Evolutionary conservation across 1,284 basidiomycete genomes (phyloP).

Genomic region (Sanghuangporus baumii): DNA sequence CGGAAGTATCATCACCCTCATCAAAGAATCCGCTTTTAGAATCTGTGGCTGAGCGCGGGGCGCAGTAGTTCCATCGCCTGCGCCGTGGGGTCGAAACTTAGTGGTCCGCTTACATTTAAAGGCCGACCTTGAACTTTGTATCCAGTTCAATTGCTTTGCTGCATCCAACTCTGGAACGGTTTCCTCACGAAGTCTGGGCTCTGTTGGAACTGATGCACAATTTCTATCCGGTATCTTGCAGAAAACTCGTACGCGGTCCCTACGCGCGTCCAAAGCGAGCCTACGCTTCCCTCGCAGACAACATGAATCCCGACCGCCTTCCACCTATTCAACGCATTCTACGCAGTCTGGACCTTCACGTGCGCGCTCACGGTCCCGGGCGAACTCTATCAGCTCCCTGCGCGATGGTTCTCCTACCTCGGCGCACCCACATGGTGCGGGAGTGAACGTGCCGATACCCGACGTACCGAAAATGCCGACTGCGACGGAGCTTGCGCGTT

Average conservation of each 20-base stretch:
- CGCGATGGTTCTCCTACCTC: neutral
- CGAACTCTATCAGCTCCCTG: neutral
- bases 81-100: too few relatives aligned
- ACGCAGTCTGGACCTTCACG: neutral
- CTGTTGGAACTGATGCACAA: too few relatives aligned
- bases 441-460: conserved; percentile 6
- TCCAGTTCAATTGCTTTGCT: too few relatives aligned
- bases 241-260: conserved; percentile 41
- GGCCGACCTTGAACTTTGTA: too few relatives aligned
- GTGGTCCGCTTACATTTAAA: too few relatives aligned
- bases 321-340: conserved; percentile 9
- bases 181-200: too few relatives aligned
- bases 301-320: conserved; percentile 5
- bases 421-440: neutral
- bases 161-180: too few relatives aligned
- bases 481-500: conserved; percentile 7
- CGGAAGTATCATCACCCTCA: too few relatives aligned
- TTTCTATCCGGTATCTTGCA: conserved; percentile 28
- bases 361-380: conserved; percentile 4
- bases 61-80: too few relatives aligned
- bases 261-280: conserved; percentile 52
- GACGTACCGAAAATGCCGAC: conserved; percentile 15
- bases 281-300: conserved; percentile 40
- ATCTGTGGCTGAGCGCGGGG: too few relatives aligned
- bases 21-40: too few relatives aligned